Base-by-base conservation (phyloP, 179 eudicot genomes). In the Drosera spatulata region DNA sequence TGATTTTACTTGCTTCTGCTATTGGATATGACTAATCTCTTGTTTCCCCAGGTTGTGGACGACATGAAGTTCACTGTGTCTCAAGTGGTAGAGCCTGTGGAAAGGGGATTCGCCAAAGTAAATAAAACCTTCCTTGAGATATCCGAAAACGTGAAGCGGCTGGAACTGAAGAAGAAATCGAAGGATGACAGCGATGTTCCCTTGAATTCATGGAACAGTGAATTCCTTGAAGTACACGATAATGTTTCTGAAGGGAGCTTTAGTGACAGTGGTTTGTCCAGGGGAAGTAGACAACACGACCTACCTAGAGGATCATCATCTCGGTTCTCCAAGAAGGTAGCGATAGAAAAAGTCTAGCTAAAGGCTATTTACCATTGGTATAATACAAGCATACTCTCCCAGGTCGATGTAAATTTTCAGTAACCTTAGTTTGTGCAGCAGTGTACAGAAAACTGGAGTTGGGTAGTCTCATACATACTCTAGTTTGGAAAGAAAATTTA, bases 1-100 rank as follows among this genome's bases (percentile, higher is more conserved):
- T 22, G 33, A 22, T 22, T 22, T 22, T 22, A 22, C 33, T 22
- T 22, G 33, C 33, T 22, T 22, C 33, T 22, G 33, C 33, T 22
- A 22, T 22, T 1, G 33, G 33, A 22, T 22, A 22, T 22, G 33
- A 22, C 33, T 22, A 22, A 22, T 22, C 33, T 22, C 33, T 64
- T 38, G 45, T 44, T 4, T 55, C 60, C 41, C 48, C 68, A 91
- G 98, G 88, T 91, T 55, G 96, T 76, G 5, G 98, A 85, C 64
- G 98, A 91, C 80, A 88, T 91, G 98, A 91, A 73, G 85, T 91
- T 75, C 80, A 88, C 98, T 10, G 86, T 91, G 53, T 88, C 96
- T 13, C 98, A 91, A 58, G 96, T 91, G 53, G 96, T 85, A 14
- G 95, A 91, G 69, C 98, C 98, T 10, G 96, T 91, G 53, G 98